phyloP scores from a whole-genome alignment of 2,329 filamentous ascomycete species.

The Fonsecaea pugnacius region DNA sequence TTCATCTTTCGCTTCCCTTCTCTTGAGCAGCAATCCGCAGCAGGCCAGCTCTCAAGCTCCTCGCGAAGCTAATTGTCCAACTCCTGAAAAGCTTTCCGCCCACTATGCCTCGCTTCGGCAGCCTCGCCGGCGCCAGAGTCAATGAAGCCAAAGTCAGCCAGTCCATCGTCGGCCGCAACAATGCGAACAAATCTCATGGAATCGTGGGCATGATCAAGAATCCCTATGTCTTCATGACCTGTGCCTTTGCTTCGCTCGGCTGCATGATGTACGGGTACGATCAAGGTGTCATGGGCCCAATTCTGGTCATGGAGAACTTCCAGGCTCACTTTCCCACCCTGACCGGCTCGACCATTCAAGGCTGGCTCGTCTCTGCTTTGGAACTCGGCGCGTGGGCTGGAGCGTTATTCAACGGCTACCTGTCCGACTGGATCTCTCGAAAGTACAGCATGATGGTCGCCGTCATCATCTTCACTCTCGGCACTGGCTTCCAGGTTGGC shows the following conservation, averaged over 20 bases:
- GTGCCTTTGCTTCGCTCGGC: neutral
- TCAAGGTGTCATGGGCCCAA: neutral
- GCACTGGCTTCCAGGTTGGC: slow-evolving; percentile 53
- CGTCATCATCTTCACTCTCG: slow-evolving; percentile 42
- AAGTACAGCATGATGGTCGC: slow-evolving; percentile 39
- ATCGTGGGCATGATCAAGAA: neutral
- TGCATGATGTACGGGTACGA: neutral
- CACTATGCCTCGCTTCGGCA: neutral
- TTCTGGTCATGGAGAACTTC: neutral
- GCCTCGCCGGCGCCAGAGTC: neutral
- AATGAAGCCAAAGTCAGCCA: neutral
- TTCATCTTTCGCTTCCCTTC: neutral
- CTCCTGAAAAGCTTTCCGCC: neutral
- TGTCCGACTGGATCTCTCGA: slow-evolving; percentile 43
- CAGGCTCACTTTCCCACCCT: neutral
- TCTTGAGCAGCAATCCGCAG: neutral
- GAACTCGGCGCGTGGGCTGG: slow-evolving; percentile 44
- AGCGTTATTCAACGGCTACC: slow-evolving; percentile 42
- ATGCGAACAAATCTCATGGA: neutral
- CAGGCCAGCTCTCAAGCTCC: neutral
- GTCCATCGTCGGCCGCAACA: neutral
- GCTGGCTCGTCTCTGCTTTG: neutral
- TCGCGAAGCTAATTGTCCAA: neutral
- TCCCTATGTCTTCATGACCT: neutral
- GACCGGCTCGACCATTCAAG: neutral